Evolutionary conservation across 768 basidiomycete species (phyloP).

Genomic region (Crepidotus variabilis): DNA sequence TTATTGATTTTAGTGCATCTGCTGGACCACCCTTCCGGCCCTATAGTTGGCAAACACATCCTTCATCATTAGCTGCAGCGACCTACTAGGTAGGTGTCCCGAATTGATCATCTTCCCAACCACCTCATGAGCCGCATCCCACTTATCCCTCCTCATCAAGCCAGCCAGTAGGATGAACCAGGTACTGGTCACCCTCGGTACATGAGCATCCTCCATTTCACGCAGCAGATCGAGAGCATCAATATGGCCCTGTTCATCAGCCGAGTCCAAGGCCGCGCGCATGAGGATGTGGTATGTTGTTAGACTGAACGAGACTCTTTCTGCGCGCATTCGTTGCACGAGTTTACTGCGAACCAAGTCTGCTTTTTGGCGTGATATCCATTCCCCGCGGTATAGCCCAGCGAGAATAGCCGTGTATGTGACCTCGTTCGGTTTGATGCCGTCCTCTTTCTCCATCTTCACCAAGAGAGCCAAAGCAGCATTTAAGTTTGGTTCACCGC

Average conservation of each 20-base stretch:
- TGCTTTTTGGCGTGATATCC: slow-evolving; percentile 40
- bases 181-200: slow-evolving; percentile 56
- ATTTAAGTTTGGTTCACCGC: slow-evolving; percentile 47
- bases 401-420: slow-evolving; percentile 82
- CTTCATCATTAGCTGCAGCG: slow-evolving; percentile 45
- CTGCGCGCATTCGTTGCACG: slow-evolving; percentile 53
- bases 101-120: slow-evolving; percentile 54
- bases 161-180: slow-evolving; percentile 77
- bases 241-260: slow-evolving; percentile 44
- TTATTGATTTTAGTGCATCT: background rate
- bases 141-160: slow-evolving; percentile 52
- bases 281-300: slow-evolving; percentile 79
- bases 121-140: slow-evolving; percentile 57
- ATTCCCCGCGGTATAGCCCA: slow-evolving; percentile 61
- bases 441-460: slow-evolving; percentile 64
- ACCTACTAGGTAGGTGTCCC: slow-evolving; percentile 41
- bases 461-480: slow-evolving; percentile 68
- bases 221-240: slow-evolving; percentile 56
- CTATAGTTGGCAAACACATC: slow-evolving; percentile 28
- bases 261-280: slow-evolving; percentile 55
- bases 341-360: slow-evolving; percentile 48
- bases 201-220: slow-evolving; percentile 50
- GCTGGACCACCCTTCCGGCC: slow-evolving; percentile 22
- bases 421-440: slow-evolving; percentile 61
- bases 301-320: slow-evolving; percentile 51